Conservation (phyloP, 306 rosid species). For the Rosa multiflora region DNA sequence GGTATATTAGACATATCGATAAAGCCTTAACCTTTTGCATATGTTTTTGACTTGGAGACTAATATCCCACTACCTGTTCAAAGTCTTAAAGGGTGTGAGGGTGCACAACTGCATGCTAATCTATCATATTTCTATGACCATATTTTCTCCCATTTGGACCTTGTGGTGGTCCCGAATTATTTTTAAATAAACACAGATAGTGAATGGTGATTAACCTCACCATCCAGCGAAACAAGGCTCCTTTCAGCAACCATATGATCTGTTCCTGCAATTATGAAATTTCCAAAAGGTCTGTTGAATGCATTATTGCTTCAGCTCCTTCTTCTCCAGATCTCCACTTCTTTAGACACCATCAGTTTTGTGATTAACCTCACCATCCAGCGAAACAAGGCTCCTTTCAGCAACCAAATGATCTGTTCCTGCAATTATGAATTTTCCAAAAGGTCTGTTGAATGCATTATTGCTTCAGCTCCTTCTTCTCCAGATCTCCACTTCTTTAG, state of each 20-base stretch:
- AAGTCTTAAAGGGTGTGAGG: background rate
- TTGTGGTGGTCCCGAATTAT: background rate
- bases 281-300: too few relatives aligned
- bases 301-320: too few relatives aligned
- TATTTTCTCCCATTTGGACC: background rate
- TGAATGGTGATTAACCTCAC: too few relatives aligned
- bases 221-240: too few relatives aligned
- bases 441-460: constrained; percentile 8
- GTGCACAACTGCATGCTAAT: background rate
- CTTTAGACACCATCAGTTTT: too few relatives aligned
- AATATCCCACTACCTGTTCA: background rate
- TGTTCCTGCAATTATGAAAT: too few relatives aligned
- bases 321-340: too few relatives aligned
- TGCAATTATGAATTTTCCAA: constrained; percentile 21
- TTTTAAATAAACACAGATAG: background rate
- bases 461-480: constrained; percentile 28
- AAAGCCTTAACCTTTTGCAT: background rate
- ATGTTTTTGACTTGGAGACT: background rate
- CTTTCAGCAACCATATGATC: too few relatives aligned
- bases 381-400: background rate
- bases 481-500: constrained; percentile 9
- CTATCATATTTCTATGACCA: background rate
- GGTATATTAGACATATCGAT: background rate
- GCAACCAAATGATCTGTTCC: background rate
- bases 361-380: background rate